phyloP scores from a whole-genome alignment of 371 early-diverging fungal genomes.

The Mortierella sp. region DNA sequence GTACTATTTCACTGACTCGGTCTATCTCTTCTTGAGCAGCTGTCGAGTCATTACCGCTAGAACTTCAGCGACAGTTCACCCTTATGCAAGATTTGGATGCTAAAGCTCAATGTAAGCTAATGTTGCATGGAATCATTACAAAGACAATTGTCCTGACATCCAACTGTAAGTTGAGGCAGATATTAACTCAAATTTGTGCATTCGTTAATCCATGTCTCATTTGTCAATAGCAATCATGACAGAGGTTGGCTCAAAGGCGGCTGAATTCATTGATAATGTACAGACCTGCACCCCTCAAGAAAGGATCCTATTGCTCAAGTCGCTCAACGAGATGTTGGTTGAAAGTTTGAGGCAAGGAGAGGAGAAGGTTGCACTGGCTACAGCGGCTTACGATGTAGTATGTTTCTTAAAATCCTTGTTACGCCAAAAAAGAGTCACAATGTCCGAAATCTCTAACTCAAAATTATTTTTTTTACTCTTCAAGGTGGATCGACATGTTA shows the following conservation, averaged over 20 bases:
- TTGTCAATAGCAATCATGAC: slow-evolving; percentile 65
- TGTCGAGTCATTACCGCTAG: slow-evolving; percentile 91
- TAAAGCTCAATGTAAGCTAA: slow-evolving; percentile 77
- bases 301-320: slow-evolving; percentile 69
- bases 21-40: slow-evolving; percentile 60
- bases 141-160: too few species aligned
- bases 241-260: slow-evolving; percentile 70
- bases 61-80: slow-evolving; percentile 91
- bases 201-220: background rate
- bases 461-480: background rate
- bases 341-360: slow-evolving; percentile 90
- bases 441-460: background rate
- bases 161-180: background rate
- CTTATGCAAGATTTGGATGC: slow-evolving; percentile 92
- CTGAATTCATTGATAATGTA: slow-evolving; percentile 68
- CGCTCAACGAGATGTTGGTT: slow-evolving; percentile 68
- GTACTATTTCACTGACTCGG: background rate
- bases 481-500: slow-evolving; percentile 91
- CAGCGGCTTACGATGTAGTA: slow-evolving; percentile 93
- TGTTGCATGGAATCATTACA: background rate
- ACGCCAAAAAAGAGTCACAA: background rate
- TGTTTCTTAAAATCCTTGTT: background rate
- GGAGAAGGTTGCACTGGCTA: slow-evolving; percentile 92
- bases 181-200: background rate
- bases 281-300: slow-evolving; percentile 64